These are phyloP conservation scores for Penicillium tannophilum DNA, from an alignment of 495 filamentous ascomycete genomes.

Conservation along the genomic window DNA sequence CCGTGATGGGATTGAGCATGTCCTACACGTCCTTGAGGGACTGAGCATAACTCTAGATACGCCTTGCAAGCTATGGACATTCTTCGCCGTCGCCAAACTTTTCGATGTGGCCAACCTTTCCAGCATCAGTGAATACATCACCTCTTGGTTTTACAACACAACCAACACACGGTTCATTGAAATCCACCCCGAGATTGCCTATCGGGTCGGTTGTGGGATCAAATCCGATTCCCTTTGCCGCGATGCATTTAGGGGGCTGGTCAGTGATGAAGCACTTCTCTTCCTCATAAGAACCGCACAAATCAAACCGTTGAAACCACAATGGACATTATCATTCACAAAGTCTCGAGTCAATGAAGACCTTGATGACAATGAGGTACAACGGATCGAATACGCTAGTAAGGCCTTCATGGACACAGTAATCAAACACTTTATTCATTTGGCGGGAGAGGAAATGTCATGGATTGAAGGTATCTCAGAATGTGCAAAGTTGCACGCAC, in stretches of 20 bases:
- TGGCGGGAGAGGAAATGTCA: constrained; percentile 39
- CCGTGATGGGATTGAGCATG: constrained; percentile 58
- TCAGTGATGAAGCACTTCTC: constrained; percentile 49
- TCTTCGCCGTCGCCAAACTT: constrained; percentile 59
- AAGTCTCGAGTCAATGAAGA: constrained; percentile 33
- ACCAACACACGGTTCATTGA: constrained; percentile 50
- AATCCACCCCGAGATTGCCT: constrained; percentile 46
- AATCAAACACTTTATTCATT: constrained; percentile 32
- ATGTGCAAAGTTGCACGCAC: constrained; percentile 21
- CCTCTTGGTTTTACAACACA: constrained; percentile 49
- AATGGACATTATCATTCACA: constrained; percentile 19
- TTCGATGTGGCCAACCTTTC: constrained; percentile 50
- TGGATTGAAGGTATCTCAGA: constrained; percentile 43
- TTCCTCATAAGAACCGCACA: constrained; percentile 23
- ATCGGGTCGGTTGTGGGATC: constrained; percentile 48
- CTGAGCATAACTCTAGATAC: constrained; percentile 58
- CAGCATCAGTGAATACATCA: constrained; percentile 37
- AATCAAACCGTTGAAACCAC: constrained; percentile 9
- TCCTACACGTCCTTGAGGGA: constrained; percentile 56
- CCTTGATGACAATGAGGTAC: constrained; percentile 46
- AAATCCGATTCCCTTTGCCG: constrained; percentile 40
- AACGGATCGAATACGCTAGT: constrained; percentile 55
- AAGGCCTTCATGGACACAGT: constrained; percentile 45
- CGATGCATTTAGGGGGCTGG: constrained; percentile 50
- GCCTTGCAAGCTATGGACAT: constrained; percentile 64